phyloP scores from a whole-genome alignment of 352 stramenopile genomes.

The Globisporangium perplexum region DNA sequence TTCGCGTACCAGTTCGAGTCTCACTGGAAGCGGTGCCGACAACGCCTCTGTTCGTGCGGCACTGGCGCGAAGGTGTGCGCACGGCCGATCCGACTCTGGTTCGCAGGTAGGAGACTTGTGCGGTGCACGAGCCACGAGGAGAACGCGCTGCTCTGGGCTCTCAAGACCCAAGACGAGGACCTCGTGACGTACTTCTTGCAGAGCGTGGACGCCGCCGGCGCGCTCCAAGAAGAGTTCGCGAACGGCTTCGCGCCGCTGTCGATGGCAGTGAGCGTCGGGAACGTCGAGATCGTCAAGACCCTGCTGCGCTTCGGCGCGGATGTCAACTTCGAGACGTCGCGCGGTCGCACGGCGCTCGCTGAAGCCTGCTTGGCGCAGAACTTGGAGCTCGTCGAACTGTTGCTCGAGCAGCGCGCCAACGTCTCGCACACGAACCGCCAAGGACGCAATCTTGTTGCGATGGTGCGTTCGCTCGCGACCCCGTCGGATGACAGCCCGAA shows the following conservation, averaged over 20 bases:
- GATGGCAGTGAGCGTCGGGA: conserved; percentile 37
- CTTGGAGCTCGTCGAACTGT: conserved; percentile 34
- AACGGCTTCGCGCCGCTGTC: conserved; percentile 65
- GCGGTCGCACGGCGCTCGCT: conserved; percentile 51
- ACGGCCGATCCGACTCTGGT: conserved; percentile 59
- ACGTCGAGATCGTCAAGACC: conserved; percentile 42
- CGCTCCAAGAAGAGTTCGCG: conserved; percentile 51
- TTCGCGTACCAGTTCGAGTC: conserved; percentile 53
- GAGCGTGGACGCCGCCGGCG: conserved; percentile 21
- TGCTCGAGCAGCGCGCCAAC: conserved; percentile 56
- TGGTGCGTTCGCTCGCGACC: conserved; percentile 28
- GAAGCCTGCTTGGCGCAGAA: conserved; percentile 58
- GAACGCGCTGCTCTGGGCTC: conserved; percentile 47
- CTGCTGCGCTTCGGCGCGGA: conserved; percentile 61
- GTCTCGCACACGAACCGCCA: conserved; percentile 62
- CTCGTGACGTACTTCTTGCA: conserved; percentile 58
- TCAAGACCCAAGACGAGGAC: conserved; percentile 60
- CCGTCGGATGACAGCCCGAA: background rate
- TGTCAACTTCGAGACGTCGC: conserved; percentile 64
- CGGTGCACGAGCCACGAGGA: conserved; percentile 45
- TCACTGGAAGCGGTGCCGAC: conserved; percentile 57
- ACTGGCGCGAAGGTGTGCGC: conserved; percentile 40
- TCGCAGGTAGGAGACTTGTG: conserved; percentile 29
- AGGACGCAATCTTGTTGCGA: conserved; percentile 35
- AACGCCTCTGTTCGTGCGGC: conserved; percentile 58